phyloP scores from a whole-genome alignment of 2,329 filamentous ascomycete genomes.

The Epichloe coenophiala region DNA sequence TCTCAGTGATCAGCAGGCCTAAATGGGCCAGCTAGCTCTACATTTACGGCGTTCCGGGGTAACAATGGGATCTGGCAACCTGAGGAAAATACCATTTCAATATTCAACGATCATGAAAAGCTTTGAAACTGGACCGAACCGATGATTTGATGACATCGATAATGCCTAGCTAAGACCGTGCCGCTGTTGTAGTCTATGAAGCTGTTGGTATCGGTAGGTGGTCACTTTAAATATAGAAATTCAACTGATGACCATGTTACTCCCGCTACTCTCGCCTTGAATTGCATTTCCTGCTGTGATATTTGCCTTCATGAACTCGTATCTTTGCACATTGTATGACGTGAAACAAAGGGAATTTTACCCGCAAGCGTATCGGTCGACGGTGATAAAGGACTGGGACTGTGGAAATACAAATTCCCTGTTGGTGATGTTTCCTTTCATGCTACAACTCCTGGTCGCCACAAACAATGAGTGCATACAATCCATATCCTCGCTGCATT shows the following conservation, averaged over 20 bases:
- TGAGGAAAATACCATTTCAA: constrained; percentile 23
- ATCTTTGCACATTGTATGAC: background rate
- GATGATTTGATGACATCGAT: constrained; percentile 1
- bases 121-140: constrained; percentile 9
- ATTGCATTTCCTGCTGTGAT: background rate
- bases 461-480: no score
- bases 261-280: background rate
- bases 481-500: no score
- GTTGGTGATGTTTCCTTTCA: background rate
- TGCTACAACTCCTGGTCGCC: background rate
- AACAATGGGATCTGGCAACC: constrained; percentile 20
- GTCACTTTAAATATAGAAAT: constrained; percentile 9
- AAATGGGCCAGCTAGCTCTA: constrained; percentile 20
- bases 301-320: background rate
- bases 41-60: constrained; percentile 32
- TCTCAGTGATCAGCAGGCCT: constrained; percentile 61
- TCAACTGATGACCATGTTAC: constrained; percentile 8
- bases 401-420: no score
- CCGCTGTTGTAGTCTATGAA: background rate
- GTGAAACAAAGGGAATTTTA: background rate
- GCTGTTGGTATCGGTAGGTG: constrained; percentile 3
- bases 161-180: constrained; percentile 13
- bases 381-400: background rate
- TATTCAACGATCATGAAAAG: constrained; percentile 14
- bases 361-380: no score